These are phyloP conservation scores for Tuctoria greenei DNA, from an alignment of 176 grass and related monocot genomes.

Conservation along the genomic window DNA sequence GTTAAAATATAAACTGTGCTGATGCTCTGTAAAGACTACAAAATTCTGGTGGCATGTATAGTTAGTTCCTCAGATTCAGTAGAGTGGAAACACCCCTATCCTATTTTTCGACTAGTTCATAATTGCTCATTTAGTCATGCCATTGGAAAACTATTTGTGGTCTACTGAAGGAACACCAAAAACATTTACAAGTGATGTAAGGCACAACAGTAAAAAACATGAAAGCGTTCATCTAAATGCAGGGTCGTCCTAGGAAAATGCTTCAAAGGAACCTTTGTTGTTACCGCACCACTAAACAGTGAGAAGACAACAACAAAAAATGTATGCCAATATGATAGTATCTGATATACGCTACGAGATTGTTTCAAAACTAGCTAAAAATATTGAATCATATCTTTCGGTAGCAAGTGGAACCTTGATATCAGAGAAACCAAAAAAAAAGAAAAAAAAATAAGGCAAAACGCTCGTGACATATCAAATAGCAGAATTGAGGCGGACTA, in stretches of 20 bases:
- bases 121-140: neutral
- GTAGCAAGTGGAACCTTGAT: neutral
- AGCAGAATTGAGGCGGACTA: neutral
- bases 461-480: neutral
- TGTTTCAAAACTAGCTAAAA: neutral
- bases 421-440: neutral
- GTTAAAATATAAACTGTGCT: neutral
- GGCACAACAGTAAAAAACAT: neutral
- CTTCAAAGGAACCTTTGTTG: neutral
- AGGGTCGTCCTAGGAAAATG: neutral
- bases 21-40: neutral
- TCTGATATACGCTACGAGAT: neutral
- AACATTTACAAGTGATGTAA: neutral
- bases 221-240: neutral
- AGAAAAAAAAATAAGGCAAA: neutral
- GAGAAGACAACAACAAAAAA: neutral
- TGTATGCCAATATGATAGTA: neutral
- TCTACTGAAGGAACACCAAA: slow-evolving; percentile 2
- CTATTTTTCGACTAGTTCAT: neutral
- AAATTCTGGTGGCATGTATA: neutral
- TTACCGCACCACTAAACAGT: neutral
- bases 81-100: neutral
- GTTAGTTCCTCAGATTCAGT: neutral
- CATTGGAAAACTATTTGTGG: neutral
- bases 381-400: neutral